Evolutionary conservation across 495 filamentous ascomycete genomes (phyloP).

Genomic region (Umbilicaria muhlenbergii): DNA sequence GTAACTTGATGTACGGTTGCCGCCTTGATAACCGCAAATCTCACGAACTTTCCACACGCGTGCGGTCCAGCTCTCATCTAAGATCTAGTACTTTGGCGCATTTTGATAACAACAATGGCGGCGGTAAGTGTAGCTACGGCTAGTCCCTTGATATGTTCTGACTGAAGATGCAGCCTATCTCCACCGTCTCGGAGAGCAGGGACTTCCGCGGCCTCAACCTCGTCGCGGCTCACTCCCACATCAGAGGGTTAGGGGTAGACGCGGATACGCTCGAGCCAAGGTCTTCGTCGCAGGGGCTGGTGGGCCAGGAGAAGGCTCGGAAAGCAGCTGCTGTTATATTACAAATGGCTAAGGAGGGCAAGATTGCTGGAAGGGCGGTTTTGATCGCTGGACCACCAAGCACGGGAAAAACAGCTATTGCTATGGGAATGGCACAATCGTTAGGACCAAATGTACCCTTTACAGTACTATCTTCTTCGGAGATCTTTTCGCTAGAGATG

Average conservation of each 20-base stretch:
- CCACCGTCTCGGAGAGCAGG: slow-evolving; percentile 85
- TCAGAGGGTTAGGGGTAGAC: slow-evolving; percentile 89
- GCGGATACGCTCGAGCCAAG: slow-evolving; percentile 78
- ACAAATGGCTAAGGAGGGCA: slow-evolving; percentile 96
- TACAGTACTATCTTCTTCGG: slow-evolving; percentile 84
- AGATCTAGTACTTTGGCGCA: too few relatives aligned
- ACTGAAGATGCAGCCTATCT: slow-evolving; percentile 47
- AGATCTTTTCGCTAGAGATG: slow-evolving; percentile 98
- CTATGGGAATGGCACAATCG: slow-evolving; percentile 97
- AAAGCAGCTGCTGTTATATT: slow-evolving; percentile 92
- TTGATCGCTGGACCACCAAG: slow-evolving; percentile 93
- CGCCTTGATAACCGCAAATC: too few relatives aligned
- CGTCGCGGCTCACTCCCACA: slow-evolving; percentile 96
- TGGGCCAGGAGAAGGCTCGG: slow-evolving; percentile 89
- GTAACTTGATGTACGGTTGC: too few relatives aligned
- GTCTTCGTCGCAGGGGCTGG: slow-evolving; percentile 79
- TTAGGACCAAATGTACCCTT: slow-evolving; percentile 90
- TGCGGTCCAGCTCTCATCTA: too few relatives aligned
- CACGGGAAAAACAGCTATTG: slow-evolving; percentile 96
- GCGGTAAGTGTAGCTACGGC: slow-evolving; percentile 6
- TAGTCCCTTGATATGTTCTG: not conserved
- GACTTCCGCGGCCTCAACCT: slow-evolving; percentile 90
- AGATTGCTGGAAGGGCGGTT: slow-evolving; percentile 90
- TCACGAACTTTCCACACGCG: too few relatives aligned
- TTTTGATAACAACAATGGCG: slow-evolving; percentile 6